A percentile compares a stretch with the other conserved stretches of the same genome.
phyloP scores from a whole-genome alignment of 495 filamentous ascomycete species.

The Trichocladium uniseriatum region DNA sequence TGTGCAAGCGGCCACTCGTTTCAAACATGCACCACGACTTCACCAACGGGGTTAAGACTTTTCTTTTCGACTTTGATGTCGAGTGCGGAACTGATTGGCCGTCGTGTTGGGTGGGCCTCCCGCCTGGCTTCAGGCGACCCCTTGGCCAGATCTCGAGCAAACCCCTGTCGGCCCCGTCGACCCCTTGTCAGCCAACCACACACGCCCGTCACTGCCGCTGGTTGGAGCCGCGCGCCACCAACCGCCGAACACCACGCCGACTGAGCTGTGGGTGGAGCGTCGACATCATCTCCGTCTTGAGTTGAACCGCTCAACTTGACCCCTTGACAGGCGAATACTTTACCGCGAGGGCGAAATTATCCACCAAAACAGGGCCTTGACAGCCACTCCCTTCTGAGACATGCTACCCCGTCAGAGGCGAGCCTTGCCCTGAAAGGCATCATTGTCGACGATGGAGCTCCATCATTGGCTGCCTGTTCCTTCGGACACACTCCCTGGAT shows the following conservation, averaged over 20 bases:
- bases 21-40: slow-evolving; percentile 1
- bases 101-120: not conserved
- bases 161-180: slow-evolving; percentile 8
- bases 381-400: not conserved
- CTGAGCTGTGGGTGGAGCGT: not conserved
- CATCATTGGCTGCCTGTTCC: not conserved
- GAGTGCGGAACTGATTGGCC: slow-evolving; percentile 22
- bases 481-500: not conserved
- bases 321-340: not conserved
- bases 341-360: slow-evolving; percentile 1
- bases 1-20: slow-evolving; percentile 13
- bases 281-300: not conserved
- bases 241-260: not conserved
- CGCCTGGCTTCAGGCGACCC: slow-evolving; percentile 1
- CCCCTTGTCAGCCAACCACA: slow-evolving; percentile 9
- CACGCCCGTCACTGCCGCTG: not conserved
- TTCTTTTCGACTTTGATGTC: slow-evolving; percentile 1
- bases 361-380: not conserved
- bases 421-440: not conserved
- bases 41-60: not conserved
- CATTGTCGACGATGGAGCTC: not conserved
- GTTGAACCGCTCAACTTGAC: not conserved
- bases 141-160: slow-evolving; percentile 10
- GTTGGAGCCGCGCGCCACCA: slow-evolving; percentile 15
- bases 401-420: not conserved